phyloP scores from a whole-genome alignment of 2,329 filamentous ascomycete species.

The Penicillium hesseltinei region DNA sequence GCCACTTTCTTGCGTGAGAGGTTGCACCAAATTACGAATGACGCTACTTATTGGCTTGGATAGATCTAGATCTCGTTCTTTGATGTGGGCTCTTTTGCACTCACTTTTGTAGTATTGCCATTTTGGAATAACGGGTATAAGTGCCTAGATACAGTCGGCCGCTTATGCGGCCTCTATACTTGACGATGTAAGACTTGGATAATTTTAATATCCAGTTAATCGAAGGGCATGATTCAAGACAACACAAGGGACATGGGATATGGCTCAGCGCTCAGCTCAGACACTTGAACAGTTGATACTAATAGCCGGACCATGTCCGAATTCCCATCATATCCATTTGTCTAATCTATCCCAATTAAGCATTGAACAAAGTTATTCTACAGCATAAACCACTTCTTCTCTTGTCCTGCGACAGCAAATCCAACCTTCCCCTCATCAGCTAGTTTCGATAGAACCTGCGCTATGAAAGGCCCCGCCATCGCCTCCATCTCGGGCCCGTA shows the following conservation, averaged over 20 bases:
- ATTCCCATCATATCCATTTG: neutral
- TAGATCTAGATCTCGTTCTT: neutral
- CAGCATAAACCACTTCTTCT: constrained; percentile 4
- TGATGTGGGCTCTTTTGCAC: neutral
- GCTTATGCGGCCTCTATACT: neutral
- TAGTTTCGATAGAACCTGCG: constrained; percentile 4
- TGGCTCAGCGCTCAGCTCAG: too few species aligned
- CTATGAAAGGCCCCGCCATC: constrained; percentile 1
- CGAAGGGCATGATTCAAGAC: neutral
- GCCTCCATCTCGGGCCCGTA: neutral
- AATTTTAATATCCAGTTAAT: neutral
- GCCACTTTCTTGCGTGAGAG: neutral
- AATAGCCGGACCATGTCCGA: too few species aligned
- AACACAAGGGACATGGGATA: neutral
- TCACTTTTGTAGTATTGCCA: too few species aligned
- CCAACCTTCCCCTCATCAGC: constrained; percentile 1
- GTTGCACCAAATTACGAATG: constrained; percentile 1
- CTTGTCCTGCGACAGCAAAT: neutral
- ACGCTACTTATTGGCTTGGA: neutral
- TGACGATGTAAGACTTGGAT: neutral
- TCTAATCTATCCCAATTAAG: neutral
- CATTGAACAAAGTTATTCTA: neutral
- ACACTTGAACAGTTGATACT: neutral
- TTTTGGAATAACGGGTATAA: too few species aligned
- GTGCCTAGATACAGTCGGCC: too few species aligned